Base-by-base conservation (phyloP, 2,329 filamentous ascomycete species). In the Cladosporium sp. region DNA sequence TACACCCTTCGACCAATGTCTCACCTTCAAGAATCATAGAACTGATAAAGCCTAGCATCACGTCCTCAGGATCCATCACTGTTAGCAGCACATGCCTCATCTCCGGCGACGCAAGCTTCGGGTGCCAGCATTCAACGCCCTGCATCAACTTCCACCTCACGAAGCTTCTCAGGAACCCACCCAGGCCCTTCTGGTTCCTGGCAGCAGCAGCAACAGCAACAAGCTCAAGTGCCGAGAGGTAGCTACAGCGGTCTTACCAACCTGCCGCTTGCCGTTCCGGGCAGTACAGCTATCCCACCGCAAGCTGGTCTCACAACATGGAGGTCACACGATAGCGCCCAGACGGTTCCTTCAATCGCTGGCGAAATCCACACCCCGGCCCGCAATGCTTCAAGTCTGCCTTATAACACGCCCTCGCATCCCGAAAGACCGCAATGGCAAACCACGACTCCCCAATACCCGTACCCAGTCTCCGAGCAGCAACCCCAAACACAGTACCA, bases 241-340 rank as follows among this genome's bases (percentile, higher is more conserved):
- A 43, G 48, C 39, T 50, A 50, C 16, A 36, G 41, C 8, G 33
- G 39, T 6, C 25, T 38, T 22, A 18, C 35, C 13, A 43, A 43
- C 8, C 40, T 43, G 20, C 48, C 48, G 18, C 48, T 59, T 35
- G 51, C 53, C 9, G 49, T 59, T 12, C 53, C 56, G 2, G 56
- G 50, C 15, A 40, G 52, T 16, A 53, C 45, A 20, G 32, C 56
- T 6, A 50, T 57, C 7, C 43, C 55, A 12, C 52, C 55, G 40
- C 55, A 53, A 3, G 48, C 57, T 2, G 53, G 41, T 13, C 49
- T 62, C 40, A 56, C 60, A 11, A 53, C 57, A 12, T 64, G 62
- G 62, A 53, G 62, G 51, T 59, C 62, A 12, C 62, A 63, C 36
- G 62, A 64, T 15, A 57, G 52, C 22, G 45, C 48, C 4, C 54